Base-by-base conservation (phyloP, 2,329 filamentous ascomycete genomes). In the Beauveria scarabaeidicola region DNA sequence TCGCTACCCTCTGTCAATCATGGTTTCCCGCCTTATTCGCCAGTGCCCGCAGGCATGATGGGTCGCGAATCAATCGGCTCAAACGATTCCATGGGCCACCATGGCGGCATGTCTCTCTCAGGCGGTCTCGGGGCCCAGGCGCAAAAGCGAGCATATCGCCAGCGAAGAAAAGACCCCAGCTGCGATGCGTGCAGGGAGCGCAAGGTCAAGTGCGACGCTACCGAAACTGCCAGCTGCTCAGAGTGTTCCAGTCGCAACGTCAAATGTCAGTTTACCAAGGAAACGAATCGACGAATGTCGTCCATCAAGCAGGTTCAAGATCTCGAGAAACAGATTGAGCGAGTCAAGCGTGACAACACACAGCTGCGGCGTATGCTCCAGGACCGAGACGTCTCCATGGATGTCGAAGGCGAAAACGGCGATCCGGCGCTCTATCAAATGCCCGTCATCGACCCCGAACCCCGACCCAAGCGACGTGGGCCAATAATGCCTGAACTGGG, bases 291-390 rank as follows among this genome's bases (percentile, higher is more conserved):
- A 61, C 86, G 94, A 63, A 99, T 99, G 94, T 97, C 94, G 19
- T 97, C 93, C 1, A 97, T 97, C 76, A 99, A 97, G 83, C 94
- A 97, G 78, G 90, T 97, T 13, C 94, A 97, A 74, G 94, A 99
- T 71, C 80, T 99, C 27, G 93, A 97, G 75, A 94, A 91, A 73
- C 92, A 97, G 73, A 84, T 97, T 68, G 83, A 88, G 51, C 82
- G 87, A 56, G 81, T 94, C 44, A 89, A 87, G 69, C 85, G 90
- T 61, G 89, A 96, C 71, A 92, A 96, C 68, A 81, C 78, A 59
- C 87, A 86, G 62, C 76, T 96, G 43, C 84, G 85, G 56, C 85
- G 87, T 32, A 83, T 86, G 67, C 74, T 90, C 47, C 74, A 77
- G 46, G 78, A 80, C 52, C 72, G 75, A 58, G 76, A 78, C 60